phyloP scores from a whole-genome alignment of 257 asterid species.

The Solanum lycopersicoides region DNA sequence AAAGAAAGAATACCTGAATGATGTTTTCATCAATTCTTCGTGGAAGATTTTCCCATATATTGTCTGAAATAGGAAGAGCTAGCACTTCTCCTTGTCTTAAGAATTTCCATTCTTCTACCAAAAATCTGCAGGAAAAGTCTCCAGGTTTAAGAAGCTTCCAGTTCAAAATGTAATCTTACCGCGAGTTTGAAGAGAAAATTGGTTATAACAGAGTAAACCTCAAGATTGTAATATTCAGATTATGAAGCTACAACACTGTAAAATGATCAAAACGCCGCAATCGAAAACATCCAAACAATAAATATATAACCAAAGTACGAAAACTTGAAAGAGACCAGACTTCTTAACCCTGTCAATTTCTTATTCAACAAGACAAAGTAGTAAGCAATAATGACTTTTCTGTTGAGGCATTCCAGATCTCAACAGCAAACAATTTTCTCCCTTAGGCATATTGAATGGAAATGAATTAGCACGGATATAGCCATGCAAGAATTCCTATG shows the following conservation, averaged over 20 bases:
- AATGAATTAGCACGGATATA: background rate
- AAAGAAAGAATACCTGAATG: background rate
- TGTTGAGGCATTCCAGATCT: background rate
- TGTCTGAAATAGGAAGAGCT: slow-evolving; percentile 42
- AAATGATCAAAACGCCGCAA: background rate
- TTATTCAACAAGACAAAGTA: background rate
- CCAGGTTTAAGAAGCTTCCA: background rate
- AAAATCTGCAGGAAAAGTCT: slow-evolving; percentile 44
- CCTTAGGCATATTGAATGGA: background rate
- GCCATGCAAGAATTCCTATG: background rate
- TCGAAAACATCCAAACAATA: background rate
- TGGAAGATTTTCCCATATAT: slow-evolving; percentile 54
- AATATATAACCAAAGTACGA: background rate
- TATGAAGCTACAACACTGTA: background rate
- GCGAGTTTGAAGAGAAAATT: background rate
- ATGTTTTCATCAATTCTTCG: slow-evolving; percentile 36
- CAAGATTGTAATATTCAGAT: background rate
- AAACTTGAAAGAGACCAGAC: background rate
- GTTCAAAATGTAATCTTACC: background rate
- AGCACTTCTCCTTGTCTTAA: slow-evolving; percentile 28
- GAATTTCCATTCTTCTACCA: slow-evolving; percentile 67
- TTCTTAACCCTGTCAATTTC: background rate
- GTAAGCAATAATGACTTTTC: background rate
- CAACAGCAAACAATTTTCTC: background rate
- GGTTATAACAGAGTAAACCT: background rate